Base-by-base conservation (phyloP, 306 rosid genomes). In the Malus fusca region DNA sequence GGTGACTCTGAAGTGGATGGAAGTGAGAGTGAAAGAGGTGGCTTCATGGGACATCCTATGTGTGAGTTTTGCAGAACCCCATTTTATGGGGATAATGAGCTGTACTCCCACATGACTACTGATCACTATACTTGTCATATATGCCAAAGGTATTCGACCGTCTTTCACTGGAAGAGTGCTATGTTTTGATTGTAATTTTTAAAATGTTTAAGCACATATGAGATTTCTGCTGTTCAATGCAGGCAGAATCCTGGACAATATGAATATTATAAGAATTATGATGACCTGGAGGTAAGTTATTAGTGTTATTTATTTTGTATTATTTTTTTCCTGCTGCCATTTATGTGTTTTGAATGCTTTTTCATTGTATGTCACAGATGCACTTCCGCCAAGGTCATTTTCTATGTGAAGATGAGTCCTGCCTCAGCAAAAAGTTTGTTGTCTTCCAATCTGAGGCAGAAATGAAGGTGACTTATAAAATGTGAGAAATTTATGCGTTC, bases 1-100 rank as follows among this genome's bases (percentile, higher is more conserved):
- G 99, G 99, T 69, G 92, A 89, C 78, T 92, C 99, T 23, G 92
- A 85, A 88, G 97, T 92, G 82, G 99, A 95, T 80, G 99, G 99
- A 80, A 95, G 87, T 80, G 96, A 95, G 93, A 90, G 96, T 72
- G 99, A 92, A 61, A 92, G 99, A 85, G 99, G 99, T 63, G 97
- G 99, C 43, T 95, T 95, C 82, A 86, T 82, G 66, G 99, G 99
- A 83, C 99, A 95, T 84, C 99, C 99, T 69, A 69, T 75, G 90
- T 95, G 99, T 87, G 97, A 92, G 42, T 95, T 87, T 80, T 95
- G 99, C 86, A 77, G 78, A 82, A 85, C 92, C 33, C 93, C 97
- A 15, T 95, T 92, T 82, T 95, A 95, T 66, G 97, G 97, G 72
- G 97, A 95, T 80, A 92, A 95, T 77, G 99, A 95, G 75, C 78